A percentile compares a stretch with the other conserved stretches of the same genome.
Evolutionary conservation across 306 rosid species (phyloP).

Genomic region (Senna tora): DNA sequence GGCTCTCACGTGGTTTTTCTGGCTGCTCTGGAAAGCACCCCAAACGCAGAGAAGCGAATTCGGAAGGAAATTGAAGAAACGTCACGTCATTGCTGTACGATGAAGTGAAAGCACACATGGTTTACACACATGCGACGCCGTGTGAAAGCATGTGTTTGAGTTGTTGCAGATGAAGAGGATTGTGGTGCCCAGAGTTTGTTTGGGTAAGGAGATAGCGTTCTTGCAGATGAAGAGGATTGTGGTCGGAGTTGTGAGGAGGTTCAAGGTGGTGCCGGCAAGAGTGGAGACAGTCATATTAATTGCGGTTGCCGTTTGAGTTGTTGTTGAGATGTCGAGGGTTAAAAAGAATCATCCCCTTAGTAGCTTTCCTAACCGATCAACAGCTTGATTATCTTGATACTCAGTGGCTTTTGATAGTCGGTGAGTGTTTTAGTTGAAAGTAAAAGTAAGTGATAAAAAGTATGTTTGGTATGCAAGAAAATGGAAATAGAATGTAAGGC

Average conservation of each 20-base stretch:
- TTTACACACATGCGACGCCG: constrained; percentile 70
- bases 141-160: constrained; percentile 87
- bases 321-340: too few relatives aligned
- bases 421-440: too few relatives aligned
- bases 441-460: too few relatives aligned
- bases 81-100: constrained; percentile 38
- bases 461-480: too few relatives aligned
- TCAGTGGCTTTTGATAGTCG: too few relatives aligned
- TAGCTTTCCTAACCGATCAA: too few relatives aligned
- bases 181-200: constrained; percentile 83
- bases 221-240: constrained; percentile 80
- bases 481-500: too few relatives aligned
- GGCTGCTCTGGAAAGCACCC: constrained; percentile 60
- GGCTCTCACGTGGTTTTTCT: constrained; percentile 76
- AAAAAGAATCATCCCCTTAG: too few relatives aligned
- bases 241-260: constrained; percentile 51
- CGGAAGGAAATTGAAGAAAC: constrained; percentile 46
- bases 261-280: constrained; percentile 55
- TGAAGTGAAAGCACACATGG: constrained; percentile 67
- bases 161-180: too few relatives aligned
- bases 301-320: too few relatives aligned
- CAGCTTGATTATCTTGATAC: too few relatives aligned
- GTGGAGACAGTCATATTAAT: constrained; percentile 47
- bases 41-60: constrained; percentile 49
- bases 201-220: constrained; percentile 91